Conservation (phyloP, 768 basidiomycete species). For the Brasilioporus rufonigricans region DNA sequence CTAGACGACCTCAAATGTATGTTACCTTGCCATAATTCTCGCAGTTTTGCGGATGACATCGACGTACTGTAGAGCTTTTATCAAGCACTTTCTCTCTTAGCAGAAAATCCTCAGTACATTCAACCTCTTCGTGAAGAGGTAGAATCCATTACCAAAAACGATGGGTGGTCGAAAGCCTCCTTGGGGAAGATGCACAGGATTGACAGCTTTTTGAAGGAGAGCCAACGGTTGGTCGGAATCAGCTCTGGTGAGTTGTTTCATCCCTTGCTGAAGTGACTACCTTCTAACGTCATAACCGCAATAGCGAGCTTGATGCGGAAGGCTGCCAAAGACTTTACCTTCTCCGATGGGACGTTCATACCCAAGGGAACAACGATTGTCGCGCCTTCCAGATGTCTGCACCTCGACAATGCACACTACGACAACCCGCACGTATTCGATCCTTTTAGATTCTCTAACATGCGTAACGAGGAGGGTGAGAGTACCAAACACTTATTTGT, state of each 20-base stretch:
- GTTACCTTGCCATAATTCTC: background rate
- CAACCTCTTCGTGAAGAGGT: background rate
- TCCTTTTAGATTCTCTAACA: background rate
- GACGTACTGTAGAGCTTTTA: background rate
- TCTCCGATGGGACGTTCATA: background rate
- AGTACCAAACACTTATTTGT: background rate
- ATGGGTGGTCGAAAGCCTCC: background rate
- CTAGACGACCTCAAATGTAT: background rate
- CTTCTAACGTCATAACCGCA: background rate
- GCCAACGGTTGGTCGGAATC: too few relatives aligned
- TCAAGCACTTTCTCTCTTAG: background rate
- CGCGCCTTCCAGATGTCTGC: too few relatives aligned
- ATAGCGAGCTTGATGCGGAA: background rate
- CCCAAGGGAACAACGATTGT: background rate
- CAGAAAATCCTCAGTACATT: background rate
- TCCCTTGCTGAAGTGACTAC: too few relatives aligned
- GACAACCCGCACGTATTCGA: background rate
- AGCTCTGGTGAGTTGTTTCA: background rate
- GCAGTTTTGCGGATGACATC: background rate
- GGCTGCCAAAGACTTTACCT: background rate
- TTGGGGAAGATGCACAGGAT: background rate
- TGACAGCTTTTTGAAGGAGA: background rate
- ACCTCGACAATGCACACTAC: background rate
- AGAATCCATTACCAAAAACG: background rate
- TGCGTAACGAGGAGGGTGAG: background rate